These are phyloP conservation scores for Salix dunnii DNA, from an alignment of 345 rosid genomes.

Conservation along the genomic window DNA sequence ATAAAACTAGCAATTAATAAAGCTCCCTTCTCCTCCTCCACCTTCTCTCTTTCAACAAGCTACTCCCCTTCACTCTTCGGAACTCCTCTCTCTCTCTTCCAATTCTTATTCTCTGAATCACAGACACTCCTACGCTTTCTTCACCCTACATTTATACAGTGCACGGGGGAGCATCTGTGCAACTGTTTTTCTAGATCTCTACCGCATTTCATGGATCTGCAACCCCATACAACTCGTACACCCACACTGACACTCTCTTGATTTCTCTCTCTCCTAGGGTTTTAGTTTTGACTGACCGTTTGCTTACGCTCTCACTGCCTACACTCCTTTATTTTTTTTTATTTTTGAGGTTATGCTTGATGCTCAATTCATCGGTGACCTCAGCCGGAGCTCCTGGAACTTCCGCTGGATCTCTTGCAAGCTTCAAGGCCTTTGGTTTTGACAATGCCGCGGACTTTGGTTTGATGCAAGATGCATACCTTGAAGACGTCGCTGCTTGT, in stretches of 20 bases:
- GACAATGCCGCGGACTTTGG: conserved; percentile 44
- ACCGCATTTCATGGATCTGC: conserved; percentile 76
- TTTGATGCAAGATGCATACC: conserved; percentile 45
- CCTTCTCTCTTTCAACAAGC: neutral
- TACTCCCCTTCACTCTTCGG: neutral
- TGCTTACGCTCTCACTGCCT: neutral
- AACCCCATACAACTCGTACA: conserved; percentile 1
- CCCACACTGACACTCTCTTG: conserved; percentile 20
- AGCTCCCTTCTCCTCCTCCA: neutral
- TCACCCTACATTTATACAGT: neutral
- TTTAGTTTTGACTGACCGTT: conserved; percentile 14
- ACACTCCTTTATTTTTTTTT: conserved; percentile 9
- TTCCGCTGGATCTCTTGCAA: conserved; percentile 24
- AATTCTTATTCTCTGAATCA: neutral
- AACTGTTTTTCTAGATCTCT: conserved; percentile 21
- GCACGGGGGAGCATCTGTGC: neutral
- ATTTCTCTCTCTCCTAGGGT: conserved; percentile 48
- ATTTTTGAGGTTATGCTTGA: conserved; percentile 8
- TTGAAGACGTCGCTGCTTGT: conserved; percentile 30
- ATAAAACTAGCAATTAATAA: conserved; percentile 35
- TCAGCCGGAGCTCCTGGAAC: conserved; percentile 17
- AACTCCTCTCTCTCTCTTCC: neutral
- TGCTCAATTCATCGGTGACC: conserved; percentile 30
- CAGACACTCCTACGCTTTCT: neutral
- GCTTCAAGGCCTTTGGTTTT: conserved; percentile 20